phyloP scores from a whole-genome alignment of 371 early-diverging fungal genomes.

The Syncephalastrum racemosum region DNA sequence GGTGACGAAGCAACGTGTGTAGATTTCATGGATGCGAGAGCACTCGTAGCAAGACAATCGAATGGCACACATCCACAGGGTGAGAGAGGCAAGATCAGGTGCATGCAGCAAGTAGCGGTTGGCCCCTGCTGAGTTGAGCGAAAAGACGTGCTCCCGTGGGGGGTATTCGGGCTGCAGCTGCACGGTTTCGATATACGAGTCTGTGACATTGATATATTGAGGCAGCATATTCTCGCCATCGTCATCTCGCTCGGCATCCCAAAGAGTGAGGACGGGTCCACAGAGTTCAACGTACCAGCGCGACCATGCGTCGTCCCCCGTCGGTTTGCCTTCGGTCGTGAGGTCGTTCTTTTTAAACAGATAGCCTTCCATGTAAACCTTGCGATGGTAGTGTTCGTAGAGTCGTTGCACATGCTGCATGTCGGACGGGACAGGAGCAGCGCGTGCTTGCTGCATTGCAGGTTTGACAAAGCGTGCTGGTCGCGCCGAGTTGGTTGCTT shows the following conservation, averaged over 20 bases:
- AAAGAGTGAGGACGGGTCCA: slow-evolving; percentile 65
- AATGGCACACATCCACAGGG: slow-evolving; percentile 63
- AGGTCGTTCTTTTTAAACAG: slow-evolving; percentile 63
- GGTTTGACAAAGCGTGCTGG: slow-evolving; percentile 24
- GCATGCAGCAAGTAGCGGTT: slow-evolving; percentile 63
- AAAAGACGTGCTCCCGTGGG: slow-evolving; percentile 49
- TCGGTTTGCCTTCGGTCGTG: slow-evolving; percentile 54
- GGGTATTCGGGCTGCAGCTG: slow-evolving; percentile 24
- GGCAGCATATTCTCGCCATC: slow-evolving; percentile 35
- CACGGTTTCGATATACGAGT: slow-evolving; percentile 51
- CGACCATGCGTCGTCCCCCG: slow-evolving; percentile 56
- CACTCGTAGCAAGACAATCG: slow-evolving; percentile 80
- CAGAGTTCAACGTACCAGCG: slow-evolving; percentile 70
- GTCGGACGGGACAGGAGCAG: slow-evolving; percentile 27
- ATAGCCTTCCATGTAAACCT: slow-evolving; percentile 69
- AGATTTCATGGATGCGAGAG: slow-evolving; percentile 73
- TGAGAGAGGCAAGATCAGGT: slow-evolving; percentile 18
- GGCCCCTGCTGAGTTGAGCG: slow-evolving; percentile 66
- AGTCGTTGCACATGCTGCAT: slow-evolving; percentile 32
- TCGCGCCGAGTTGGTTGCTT: slow-evolving; percentile 11
- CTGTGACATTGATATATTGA: slow-evolving; percentile 73
- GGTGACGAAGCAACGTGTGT: slow-evolving; percentile 63
- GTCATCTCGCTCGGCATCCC: slow-evolving; percentile 37
- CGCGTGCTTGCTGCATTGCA: slow-evolving; percentile 11
- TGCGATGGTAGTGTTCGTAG: slow-evolving; percentile 58